phyloP scores from a whole-genome alignment of 164 flowering plant genomes.

The Vitis cinerea region DNA sequence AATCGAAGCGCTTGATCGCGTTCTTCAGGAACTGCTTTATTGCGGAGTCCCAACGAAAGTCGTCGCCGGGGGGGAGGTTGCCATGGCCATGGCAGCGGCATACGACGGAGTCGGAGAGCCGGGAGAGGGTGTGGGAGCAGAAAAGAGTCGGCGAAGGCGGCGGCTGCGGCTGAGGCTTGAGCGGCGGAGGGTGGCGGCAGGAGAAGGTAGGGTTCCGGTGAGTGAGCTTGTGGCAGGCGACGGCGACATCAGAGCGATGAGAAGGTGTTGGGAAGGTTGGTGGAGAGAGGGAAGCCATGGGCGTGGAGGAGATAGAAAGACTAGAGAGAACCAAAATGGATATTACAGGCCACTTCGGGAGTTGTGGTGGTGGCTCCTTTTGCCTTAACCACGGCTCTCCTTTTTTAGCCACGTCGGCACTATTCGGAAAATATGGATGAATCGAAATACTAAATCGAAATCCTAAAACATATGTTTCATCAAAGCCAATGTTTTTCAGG shows the following conservation, averaged over 20 bases:
- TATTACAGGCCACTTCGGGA: too few relatives aligned
- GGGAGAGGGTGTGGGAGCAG: slow-evolving; percentile 7
- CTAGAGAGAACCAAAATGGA: too few relatives aligned
- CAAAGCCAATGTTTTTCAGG: too few relatives aligned
- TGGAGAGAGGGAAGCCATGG: slow-evolving; percentile 33
- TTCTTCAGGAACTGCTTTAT: slow-evolving; percentile 40
- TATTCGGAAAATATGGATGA: too few relatives aligned
- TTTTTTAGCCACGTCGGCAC: too few relatives aligned
- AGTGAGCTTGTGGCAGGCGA: slow-evolving; percentile 18
- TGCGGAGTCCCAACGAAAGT: slow-evolving; percentile 52
- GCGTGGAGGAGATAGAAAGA: neutral
- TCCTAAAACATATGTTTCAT: too few relatives aligned
- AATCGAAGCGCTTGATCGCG: slow-evolving; percentile 43
- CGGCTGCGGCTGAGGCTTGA: slow-evolving; percentile 18
- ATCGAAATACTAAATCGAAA: too few relatives aligned
- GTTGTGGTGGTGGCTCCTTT: too few relatives aligned
- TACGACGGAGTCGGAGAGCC: slow-evolving; percentile 29
- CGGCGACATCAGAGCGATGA: neutral
- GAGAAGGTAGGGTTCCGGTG: slow-evolving; percentile 18
- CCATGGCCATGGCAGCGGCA: slow-evolving; percentile 39
- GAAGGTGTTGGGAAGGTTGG: slow-evolving; percentile 14
- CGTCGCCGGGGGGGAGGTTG: slow-evolving; percentile 15
- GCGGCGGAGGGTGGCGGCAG: slow-evolving; percentile 5
- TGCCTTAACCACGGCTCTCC: too few relatives aligned
- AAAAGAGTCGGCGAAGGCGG: neutral